Base-by-base conservation (phyloP, 345 rosid species). In the Fremontodendron californicum region DNA sequence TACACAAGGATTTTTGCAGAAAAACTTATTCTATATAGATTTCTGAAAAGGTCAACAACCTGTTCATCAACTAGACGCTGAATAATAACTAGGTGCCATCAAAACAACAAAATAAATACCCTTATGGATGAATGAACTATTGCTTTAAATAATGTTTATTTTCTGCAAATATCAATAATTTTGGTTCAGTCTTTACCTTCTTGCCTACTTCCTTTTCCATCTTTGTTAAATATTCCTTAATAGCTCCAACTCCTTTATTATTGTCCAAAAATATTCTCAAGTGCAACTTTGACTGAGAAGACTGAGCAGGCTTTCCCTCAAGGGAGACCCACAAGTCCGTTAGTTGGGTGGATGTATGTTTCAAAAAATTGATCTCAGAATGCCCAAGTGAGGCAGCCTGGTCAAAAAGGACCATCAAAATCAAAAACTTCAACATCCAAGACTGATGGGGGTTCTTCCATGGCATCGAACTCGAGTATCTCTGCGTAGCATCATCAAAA, bases 151-250 rank as follows among this genome's bases (percentile, higher is more conserved):
- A 33, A 52, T 52, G 68, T 35, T 39, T 58, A 51, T 75, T 55
- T 60, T 49, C 35, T 27, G 25, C 5, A 70, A 58, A 75, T 35
- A 67, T 23, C 12, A 27, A 48, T 18, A 25, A 33, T 67, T 31
- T 21, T 33, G 37, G 19, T 61, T 7, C 43, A 74, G 33, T 73
- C 33, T 73, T 78, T 84, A 92, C 98, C 99, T 92, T 92, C 90
- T 87, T 92, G 58, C 99, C 99, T 9, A 95, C 93, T 88, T 93
- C 99, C 85, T 90, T 95, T 79, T 90, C 99, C 86, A 90, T 91
- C 81, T 88, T 93, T 52, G 91, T 86, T 71, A 92, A 82, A 84
- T 89, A 93, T 43, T 89, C 97, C 78, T 83, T 93, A 55, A 93
- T 85, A 40, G 92, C 91, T 80, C 89, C 91, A 73, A 84, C 91